Conservation (phyloP, 495 filamentous ascomycete genomes). For the Penicillium roqueforti region DNA sequence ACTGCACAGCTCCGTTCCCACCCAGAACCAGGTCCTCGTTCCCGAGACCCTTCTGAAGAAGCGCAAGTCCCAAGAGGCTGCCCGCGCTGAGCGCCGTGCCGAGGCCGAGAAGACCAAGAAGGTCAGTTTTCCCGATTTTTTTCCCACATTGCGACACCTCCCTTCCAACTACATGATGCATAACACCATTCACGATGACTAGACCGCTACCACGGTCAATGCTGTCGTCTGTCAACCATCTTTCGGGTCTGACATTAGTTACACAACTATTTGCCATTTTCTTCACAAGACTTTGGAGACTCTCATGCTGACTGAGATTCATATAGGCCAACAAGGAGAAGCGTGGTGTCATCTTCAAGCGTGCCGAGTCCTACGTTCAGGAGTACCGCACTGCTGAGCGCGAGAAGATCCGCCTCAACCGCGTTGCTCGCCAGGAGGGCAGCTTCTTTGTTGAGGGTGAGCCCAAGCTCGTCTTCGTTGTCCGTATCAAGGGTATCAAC, state of each 20-base stretch:
- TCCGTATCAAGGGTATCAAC: slow-evolving; percentile 99
- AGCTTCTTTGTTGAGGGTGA: slow-evolving; percentile 91
- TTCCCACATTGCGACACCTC: not conserved
- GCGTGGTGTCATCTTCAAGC: slow-evolving; percentile 97
- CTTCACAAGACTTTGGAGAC: slow-evolving; percentile 13
- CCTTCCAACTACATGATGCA: slow-evolving; percentile 57
- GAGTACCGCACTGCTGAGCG: slow-evolving; percentile 98
- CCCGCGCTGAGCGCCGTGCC: slow-evolving; percentile 76
- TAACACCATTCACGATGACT: slow-evolving; percentile 73
- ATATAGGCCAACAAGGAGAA: slow-evolving; percentile 91
- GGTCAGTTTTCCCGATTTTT: slow-evolving; percentile 53
- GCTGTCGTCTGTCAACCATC: slow-evolving; percentile 98
- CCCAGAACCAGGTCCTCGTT: slow-evolving; percentile 87
- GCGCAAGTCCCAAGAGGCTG: slow-evolving; percentile 99
- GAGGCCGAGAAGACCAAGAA: slow-evolving; percentile 83
- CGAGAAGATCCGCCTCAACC: slow-evolving; percentile 91
- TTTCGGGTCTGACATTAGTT: slow-evolving; percentile 92
- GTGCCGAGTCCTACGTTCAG: slow-evolving; percentile 98
- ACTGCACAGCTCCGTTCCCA: slow-evolving; percentile 74
- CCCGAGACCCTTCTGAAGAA: slow-evolving; percentile 99
- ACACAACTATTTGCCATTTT: slow-evolving; percentile 18
- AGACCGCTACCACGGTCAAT: slow-evolving; percentile 74
- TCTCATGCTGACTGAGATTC: slow-evolving; percentile 39
- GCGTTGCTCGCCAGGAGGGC: slow-evolving; percentile 84
- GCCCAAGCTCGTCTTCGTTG: slow-evolving; percentile 94